Base-by-base conservation (phyloP, 495 filamentous ascomycete genomes). In the Daldinia loculata region DNA sequence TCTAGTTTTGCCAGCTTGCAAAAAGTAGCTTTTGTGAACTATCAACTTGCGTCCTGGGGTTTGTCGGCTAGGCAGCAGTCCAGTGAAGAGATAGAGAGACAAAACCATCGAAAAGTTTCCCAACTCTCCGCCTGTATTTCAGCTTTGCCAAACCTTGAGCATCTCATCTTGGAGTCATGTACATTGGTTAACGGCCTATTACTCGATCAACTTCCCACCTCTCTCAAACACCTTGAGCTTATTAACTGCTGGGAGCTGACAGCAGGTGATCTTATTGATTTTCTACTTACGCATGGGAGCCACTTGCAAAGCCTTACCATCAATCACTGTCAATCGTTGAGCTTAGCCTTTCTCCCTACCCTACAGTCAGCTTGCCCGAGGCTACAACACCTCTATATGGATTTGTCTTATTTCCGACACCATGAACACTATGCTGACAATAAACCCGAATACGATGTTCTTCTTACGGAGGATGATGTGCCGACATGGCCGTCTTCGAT, bases 401-500 rank as follows among this genome's bases (percentile, higher is more conserved):
- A 96, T 66, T 80, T 95, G 17, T 89, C 87, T 11, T 93, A 91
- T 62, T 90, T 84, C 74, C 84, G 86, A 55, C 81, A 84, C 34
- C 80, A 82, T 52, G 80, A 79, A 29, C 80, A 79, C 48, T 80
- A 82, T 34, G 73, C 77, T 17, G 91, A 95, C 66, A 86, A 89
- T 0, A 89, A 93, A 32, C 92, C 93, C 2, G 85, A 86, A 58
- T 97, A 92, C 67, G 79, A 87, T 0, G 77, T 85, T 0, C 82
- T 97, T 14, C 82, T 97, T 14, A 70, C 72, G 12, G 74, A 79
- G 2, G 79, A 81, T 4, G 85, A 95, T 65, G 77, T 89, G 9
- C 93, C 94, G 0, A 85, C 84, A 0, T 97, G 94, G 94, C 93
- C 94, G 8, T 73, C 78, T 19, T 88, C 80, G 0, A 80, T 97